A percentile compares a stretch with the other conserved stretches of the same genome.
These are phyloP conservation scores for Malus sylvestris DNA, from an alignment of 306 rosid species.

Conservation along the genomic window DNA sequence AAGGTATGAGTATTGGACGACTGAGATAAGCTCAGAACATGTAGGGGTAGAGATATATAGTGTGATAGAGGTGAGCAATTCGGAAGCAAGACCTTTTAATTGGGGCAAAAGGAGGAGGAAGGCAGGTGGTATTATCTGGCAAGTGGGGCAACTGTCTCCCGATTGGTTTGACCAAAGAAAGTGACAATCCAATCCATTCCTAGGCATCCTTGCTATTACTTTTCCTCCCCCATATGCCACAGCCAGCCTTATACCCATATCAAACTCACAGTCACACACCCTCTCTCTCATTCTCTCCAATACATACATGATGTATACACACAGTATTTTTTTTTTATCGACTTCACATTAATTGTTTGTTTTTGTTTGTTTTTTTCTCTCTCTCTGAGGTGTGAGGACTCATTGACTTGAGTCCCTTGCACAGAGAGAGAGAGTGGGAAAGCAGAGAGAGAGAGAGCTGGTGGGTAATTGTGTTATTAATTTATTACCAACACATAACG, in stretches of 20 bases:
- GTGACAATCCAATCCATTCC: background rate
- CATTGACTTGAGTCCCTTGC: too few relatives aligned
- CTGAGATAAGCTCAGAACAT: background rate
- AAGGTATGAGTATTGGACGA: background rate
- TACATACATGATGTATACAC: too few relatives aligned
- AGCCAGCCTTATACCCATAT: background rate
- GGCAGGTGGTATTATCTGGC: slow-evolving; percentile 17
- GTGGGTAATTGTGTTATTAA: too few relatives aligned
- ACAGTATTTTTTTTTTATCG: too few relatives aligned
- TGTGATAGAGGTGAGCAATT: background rate
- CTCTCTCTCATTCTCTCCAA: background rate
- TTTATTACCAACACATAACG: background rate
- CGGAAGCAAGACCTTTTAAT: background rate
- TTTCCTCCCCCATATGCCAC: background rate
- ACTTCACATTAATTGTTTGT: too few relatives aligned
- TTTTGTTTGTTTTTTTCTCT: too few relatives aligned
- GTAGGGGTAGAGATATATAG: background rate
- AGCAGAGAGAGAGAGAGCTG: too few relatives aligned
- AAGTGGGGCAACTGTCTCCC: slow-evolving; percentile 34
- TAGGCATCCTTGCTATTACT: background rate
- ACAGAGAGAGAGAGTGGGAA: too few relatives aligned
- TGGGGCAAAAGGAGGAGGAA: background rate
- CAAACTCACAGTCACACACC: background rate
- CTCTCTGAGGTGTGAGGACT: too few relatives aligned
- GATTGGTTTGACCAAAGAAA: slow-evolving; percentile 25